Percentiles rank a stretch among this genome's conserved stretches.
Evolutionary conservation across 1,139 yeast genomes (phyloP).

Genomic region (Scheffersomyces stambukii): DNA sequence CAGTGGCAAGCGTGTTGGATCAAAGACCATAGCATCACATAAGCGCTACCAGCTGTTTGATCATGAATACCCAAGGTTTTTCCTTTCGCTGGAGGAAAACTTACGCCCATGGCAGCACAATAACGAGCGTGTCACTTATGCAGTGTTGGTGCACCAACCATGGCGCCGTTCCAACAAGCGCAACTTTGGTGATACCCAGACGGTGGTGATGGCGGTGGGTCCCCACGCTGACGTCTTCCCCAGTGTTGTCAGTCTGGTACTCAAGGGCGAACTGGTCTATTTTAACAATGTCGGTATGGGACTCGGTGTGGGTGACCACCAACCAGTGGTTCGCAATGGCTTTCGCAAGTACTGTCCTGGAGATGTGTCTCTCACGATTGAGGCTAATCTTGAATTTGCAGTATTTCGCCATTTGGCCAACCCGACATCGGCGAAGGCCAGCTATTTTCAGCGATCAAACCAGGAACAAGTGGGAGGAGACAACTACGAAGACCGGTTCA

Average conservation of each 20-base stretch:
- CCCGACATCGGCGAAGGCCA: slow-evolving; percentile 17
- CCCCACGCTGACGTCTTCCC: slow-evolving; percentile 62
- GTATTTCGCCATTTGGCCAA: slow-evolving; percentile 65
- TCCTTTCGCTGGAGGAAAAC: slow-evolving; percentile 27
- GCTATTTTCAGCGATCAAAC: slow-evolving; percentile 25
- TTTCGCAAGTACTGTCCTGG: slow-evolving; percentile 47
- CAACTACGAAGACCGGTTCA: slow-evolving; percentile 68
- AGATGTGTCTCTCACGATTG: slow-evolving; percentile 74
- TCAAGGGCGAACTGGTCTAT: slow-evolving; percentile 43
- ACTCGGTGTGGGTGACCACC: slow-evolving; percentile 71
- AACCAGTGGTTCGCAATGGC: slow-evolving; percentile 50
- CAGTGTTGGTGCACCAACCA: slow-evolving; percentile 59
- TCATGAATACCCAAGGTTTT: slow-evolving; percentile 48
- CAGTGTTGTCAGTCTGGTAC: slow-evolving; percentile 26
- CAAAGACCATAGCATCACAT: slow-evolving; percentile 38
- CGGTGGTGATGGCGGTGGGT: slow-evolving; percentile 55
- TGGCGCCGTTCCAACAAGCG: slow-evolving; percentile 75
- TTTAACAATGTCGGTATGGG: slow-evolving; percentile 74
- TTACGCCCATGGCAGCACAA: slow-evolving; percentile 30
- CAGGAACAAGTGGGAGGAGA: slow-evolving; percentile 15
- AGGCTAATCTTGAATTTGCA: slow-evolving; percentile 74
- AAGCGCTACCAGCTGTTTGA: slow-evolving; percentile 50
- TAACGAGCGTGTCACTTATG: slow-evolving; percentile 50
- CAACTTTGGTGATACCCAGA: slow-evolving; percentile 60
- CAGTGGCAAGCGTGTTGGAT: slow-evolving; percentile 53